phyloP scores from a whole-genome alignment of 805 yeast genomes.

The Saccharomycopsis synnaedendra region DNA sequence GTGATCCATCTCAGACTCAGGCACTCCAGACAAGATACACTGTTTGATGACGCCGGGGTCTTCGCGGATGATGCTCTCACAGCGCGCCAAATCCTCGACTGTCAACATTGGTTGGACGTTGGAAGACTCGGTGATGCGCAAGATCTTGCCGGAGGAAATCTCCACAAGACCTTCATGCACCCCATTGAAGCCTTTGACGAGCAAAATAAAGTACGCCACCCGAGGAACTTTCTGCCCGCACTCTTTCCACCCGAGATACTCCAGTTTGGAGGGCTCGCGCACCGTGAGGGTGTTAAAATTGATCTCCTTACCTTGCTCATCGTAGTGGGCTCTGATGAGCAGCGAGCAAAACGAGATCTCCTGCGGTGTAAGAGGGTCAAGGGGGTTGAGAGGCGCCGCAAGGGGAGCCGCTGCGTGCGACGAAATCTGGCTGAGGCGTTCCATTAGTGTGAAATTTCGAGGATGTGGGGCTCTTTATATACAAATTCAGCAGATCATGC shows the following conservation, averaged over 20 bases:
- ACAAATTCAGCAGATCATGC: neutral
- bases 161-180: conserved; percentile 65
- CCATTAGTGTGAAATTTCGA: conserved; percentile 29
- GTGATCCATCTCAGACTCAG: conserved; percentile 34
- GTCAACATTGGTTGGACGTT: conserved; percentile 71
- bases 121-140: conserved; percentile 35
- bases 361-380: conserved; percentile 56
- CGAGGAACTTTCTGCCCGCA: conserved; percentile 48
- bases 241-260: conserved; percentile 56
- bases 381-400: conserved; percentile 48
- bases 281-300: conserved; percentile 60
- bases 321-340: conserved; percentile 37
- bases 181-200: conserved; percentile 48
- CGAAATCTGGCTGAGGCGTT: conserved; percentile 55
- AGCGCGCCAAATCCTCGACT: conserved; percentile 48
- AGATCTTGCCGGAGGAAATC: conserved; percentile 34
- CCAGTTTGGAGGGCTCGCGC: conserved; percentile 58
- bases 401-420: conserved; percentile 46
- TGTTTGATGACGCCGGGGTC: conserved; percentile 66
- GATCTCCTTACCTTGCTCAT: conserved; percentile 28
- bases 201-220: conserved; percentile 52
- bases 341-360: conserved; percentile 52
- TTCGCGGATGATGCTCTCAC: conserved; percentile 55
- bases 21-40: conserved; percentile 59
- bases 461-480: neutral